Evolutionary conservation across 768 basidiomycete genomes (phyloP), one percentile per base, ranked within the genome.

Genomic region (Clitopilus hobsonii): DNA sequence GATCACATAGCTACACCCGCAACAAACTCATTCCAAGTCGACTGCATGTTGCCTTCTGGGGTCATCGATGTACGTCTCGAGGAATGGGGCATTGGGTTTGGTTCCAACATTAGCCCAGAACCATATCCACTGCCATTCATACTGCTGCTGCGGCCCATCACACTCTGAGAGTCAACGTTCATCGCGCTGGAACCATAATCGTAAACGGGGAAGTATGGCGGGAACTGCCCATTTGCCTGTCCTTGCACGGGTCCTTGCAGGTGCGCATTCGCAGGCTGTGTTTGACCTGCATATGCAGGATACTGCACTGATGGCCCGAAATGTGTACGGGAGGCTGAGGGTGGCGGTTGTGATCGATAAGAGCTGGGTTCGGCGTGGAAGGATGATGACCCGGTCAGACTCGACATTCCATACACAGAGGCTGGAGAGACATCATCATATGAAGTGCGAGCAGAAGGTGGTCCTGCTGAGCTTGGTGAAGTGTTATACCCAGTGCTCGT

Each of bases 121-220:
- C 38, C 57, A 58, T 67, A 64, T 41, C 61, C 54, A 62, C 70
- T 62, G 51, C 63, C 41, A 22, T 52, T 52, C 51, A 52, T 55
- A 38, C 41, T 53, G 28, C 38, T 55, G 27, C 41, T 53, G 28
- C 38, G 50, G 49, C 28, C 56, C 52, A 41, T 51, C 61, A 10
- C 60, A 58, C 54, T 58, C 64, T 45, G 55, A 47, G 56, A 62
- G 49, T 51, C 49, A 5, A 45, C 56, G 36, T 57, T 56, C 62
- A 66, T 56, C 60, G 68, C 65, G 38, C 65, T 69, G 59, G 75
- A 69, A 20, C 75, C 79, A 64, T 89, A 89, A 65, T 89, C 88
- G 60, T 86, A 89, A 27, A 89, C 87, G 1, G 86, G 79, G 76
- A 90, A 89, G 61, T 89, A 89, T 62, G 78, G 81, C 13, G 87